Base-by-base conservation (phyloP, 768 basidiomycete species). In the Leucocoprinus sp. region DNA sequence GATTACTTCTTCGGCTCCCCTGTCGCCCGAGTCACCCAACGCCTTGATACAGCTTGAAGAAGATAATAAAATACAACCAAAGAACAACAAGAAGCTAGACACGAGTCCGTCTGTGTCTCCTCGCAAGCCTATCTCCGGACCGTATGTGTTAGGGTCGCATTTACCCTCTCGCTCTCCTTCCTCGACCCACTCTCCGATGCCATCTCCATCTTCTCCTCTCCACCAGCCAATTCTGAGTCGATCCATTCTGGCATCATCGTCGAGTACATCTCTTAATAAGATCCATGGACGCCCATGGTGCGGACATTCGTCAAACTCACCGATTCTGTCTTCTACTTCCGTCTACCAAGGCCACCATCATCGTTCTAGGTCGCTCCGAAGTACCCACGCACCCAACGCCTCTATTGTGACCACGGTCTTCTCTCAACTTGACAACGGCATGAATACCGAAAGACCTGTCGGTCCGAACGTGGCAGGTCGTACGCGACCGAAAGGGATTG, bases 141-240 rank as follows among this genome's bases (percentile, higher is more conserved):
- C 73, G 5, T 73, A 70, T 45, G 64, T 63, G 0, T 63, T 75
- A 12, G 72, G 72, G 31, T 58, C 69, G n/a, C 54, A 51, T 36
- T 57, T 50, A 28, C 50, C 37, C 29, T 49, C 45, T 26, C 49
- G 52, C 21, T 50, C 50, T 40, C 46, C 52, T n/a, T 50, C 42
- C 12, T 50, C 42, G 3, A 39, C 51, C 8, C 53, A 48, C 22
- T 52, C 57, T 1, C 49, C 36, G 0, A 21, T 45, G 29, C 37
- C 44, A 12, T 45, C 46, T 6, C 46, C 46, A 5, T 48, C 47
- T 11, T 45, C 50, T 23, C 43, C 54, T 11, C 34, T 42, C 12
- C 39, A 48, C n/a, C 46, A 42, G 8, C 23, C 28, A 22, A n/a
- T 33, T 15, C n/a, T 42, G 14, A 34, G 29, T 18, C 40, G 46